Percentiles rank a stretch among this genome's conserved stretches.
Evolutionary conservation across 2,329 filamentous ascomycete genomes (phyloP).

Genomic region (Phaeomoniella chlamydospora): DNA sequence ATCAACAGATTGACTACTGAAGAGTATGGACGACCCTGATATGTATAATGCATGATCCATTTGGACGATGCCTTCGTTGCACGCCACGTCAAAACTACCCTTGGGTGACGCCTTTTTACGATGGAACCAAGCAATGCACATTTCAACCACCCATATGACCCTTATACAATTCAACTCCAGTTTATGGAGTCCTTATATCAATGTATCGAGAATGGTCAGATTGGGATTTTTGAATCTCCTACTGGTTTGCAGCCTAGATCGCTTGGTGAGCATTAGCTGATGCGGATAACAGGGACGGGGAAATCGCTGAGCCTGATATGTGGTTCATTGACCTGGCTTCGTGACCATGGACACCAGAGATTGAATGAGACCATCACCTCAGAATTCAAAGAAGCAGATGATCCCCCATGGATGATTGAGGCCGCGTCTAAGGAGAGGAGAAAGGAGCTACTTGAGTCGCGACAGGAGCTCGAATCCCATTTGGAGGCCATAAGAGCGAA

Average conservation of each 20-base stretch:
- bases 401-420: constrained; percentile 74
- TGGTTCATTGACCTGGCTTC: constrained; percentile 79
- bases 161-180: constrained; percentile 73
- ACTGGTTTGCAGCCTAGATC: constrained; percentile 49
- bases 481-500: constrained; percentile 4
- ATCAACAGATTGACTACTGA: no score
- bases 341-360: constrained; percentile 33
- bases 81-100: not conserved
- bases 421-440: constrained; percentile 57
- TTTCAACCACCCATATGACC: constrained; percentile 77
- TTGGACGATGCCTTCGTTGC: no score
- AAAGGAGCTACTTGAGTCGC: constrained; percentile 49
- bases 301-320: constrained; percentile 90
- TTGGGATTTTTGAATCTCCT: constrained; percentile 87
- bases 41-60: not conserved
- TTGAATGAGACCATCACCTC: constrained; percentile 1
- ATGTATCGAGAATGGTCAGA: constrained; percentile 62
- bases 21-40: not conserved
- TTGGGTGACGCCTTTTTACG: not conserved
- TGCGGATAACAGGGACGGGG: constrained; percentile 57
- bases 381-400: constrained; percentile 34
- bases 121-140: constrained; percentile 29
- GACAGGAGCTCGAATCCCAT: constrained; percentile 56
- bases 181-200: constrained; percentile 78
- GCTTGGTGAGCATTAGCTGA: no score